Evolutionary conservation across 148 eudicot genomes (phyloP), one percentile per base, ranked within the genome.

Genomic region (Diospyros kaki): DNA sequence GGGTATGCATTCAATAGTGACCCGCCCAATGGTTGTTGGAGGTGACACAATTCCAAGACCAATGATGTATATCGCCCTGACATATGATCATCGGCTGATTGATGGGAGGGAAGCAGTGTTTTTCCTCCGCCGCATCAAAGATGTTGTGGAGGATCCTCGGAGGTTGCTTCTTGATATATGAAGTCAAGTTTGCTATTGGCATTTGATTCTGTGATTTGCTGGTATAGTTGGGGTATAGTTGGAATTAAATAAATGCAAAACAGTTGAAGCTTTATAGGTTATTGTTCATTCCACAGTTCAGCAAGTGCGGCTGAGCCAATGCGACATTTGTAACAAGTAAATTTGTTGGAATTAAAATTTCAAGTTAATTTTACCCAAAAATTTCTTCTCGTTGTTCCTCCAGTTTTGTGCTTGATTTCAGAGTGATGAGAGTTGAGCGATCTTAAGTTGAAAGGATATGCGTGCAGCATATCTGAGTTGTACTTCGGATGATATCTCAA

Each of bases 81-180:
- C 99, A 55, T 95, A 95, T 75, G 99, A 96, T 76, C 99, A 96
- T 79, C 76, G 99, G 82, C 92, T 96, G 75, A 91, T 96, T 77
- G 99, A 95, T 69, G 98, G 98, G 40, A 92, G 99, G 88, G 98
- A 95, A 89, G 98, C 98, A 1, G 97, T 92, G 13, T 88, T 89
- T 80, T 95, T 95, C 84, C 75, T 95, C 76, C 91, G 98, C 56
- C 97, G 96, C 63, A 87, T 95, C 74, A 95, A 95, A 78, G 98
- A 95, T 76, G 93, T 92, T 71, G 91, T 95, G 11, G 97, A 95
- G 82, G 98, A 95, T 80, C 98, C 98, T 54, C 86, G 97, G 79
- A 86, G 98, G 86, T 76, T 95, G 81, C 91, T 95, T 18, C 90
- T 95, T 58, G 98, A 95, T 80, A 77, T 95, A 65, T 95, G 83